Evolutionary conservation across 1,284 basidiomycete genomes (phyloP), one percentile per base, ranked within the genome.

Genomic region (Ceratobasidium sp.): DNA sequence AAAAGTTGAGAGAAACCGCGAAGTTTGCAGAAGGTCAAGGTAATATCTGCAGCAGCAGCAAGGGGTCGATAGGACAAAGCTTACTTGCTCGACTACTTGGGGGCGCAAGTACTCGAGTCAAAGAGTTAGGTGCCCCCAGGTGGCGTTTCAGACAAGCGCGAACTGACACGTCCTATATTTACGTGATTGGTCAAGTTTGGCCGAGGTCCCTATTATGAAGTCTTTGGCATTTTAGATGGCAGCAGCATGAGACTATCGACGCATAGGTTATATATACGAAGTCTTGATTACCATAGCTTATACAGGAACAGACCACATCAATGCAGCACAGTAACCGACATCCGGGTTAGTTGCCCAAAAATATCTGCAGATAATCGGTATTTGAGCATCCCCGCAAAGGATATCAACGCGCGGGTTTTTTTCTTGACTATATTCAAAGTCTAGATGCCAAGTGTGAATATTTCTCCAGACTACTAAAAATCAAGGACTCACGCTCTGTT

Each of bases 291-390:
- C 23, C 12, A 30, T 14, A 53, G 23, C 26, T 8, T 26, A 32
- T 32, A 71, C 39, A 69, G n/a, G n/a, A 73, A 61, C 21, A 53
- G 18, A 69, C 77, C 80, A 36, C 32, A 61, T 73, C 55, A 76
- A 57, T 76, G 69, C 21, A 73, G 53, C 28, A 76, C 57, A 50
- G 74, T 72, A 14, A 76, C 75, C 16, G 74, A 75, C 43, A 75
- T 65, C 41, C 74, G 70, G 28, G 71, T 82, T 72, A 97, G 84
- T 81, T 96, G 93, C 64, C 92, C 92, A 82, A 97, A 96, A 74
- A 97, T 91, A 80, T 97, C 93, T 36, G 92, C 89, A 16, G 93
- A 92, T 87, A 97, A 89, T 72, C 94, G 86, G 80, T 96, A 93
- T 76, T 94, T 90, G 72, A 97, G 82, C 77, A 93, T 90, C 50